A percentile compares a stretch with the other conserved stretches of the same genome.
These are phyloP conservation scores for Metschnikowia reukaufii DNA, from an alignment of 805 yeast species.

Conservation along the genomic window DNA sequence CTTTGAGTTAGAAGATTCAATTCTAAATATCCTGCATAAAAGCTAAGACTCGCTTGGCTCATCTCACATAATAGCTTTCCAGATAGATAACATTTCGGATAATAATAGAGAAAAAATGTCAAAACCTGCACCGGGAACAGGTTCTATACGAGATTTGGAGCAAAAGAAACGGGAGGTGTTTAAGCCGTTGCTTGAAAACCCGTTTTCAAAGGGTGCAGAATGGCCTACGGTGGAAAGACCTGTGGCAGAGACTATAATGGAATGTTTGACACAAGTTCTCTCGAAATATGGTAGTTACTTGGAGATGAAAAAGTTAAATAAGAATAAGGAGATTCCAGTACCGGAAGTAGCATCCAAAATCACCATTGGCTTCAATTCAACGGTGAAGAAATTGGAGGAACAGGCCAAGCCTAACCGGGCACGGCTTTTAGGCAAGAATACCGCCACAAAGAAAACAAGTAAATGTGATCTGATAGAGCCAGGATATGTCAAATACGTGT, in stretches of 20 bases:
- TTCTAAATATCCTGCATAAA: neutral
- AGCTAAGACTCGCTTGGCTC: neutral
- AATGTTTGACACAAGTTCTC: constrained; percentile 16
- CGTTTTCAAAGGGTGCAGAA: constrained; percentile 46
- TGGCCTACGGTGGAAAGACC: constrained; percentile 17
- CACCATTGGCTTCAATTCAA: constrained; percentile 55
- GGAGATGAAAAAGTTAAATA: constrained; percentile 6
- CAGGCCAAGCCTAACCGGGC: constrained; percentile 34
- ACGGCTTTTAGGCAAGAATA: constrained; percentile 14
- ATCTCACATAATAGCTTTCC: constrained; percentile 1
- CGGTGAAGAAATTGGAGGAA: constrained; percentile 47
- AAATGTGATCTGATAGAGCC: neutral
- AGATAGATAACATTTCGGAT: too few relatives aligned
- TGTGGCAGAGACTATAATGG: constrained; percentile 13
- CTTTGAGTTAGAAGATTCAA: neutral
- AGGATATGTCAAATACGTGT: constrained; percentile 40
- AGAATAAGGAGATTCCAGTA: constrained; percentile 14
- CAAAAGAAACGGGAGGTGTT: constrained; percentile 54
- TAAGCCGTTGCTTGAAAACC: constrained; percentile 65
- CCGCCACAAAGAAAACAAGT: constrained; percentile 1
- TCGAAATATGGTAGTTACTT: constrained; percentile 18
- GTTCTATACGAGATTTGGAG: constrained; percentile 51
- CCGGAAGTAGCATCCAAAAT: constrained; percentile 28
- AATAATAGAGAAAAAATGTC: constrained; percentile 1
- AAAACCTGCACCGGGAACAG: constrained; percentile 12